phyloP scores from a whole-genome alignment of 805 yeast genomes.

The Suhomyces prunicola region DNA sequence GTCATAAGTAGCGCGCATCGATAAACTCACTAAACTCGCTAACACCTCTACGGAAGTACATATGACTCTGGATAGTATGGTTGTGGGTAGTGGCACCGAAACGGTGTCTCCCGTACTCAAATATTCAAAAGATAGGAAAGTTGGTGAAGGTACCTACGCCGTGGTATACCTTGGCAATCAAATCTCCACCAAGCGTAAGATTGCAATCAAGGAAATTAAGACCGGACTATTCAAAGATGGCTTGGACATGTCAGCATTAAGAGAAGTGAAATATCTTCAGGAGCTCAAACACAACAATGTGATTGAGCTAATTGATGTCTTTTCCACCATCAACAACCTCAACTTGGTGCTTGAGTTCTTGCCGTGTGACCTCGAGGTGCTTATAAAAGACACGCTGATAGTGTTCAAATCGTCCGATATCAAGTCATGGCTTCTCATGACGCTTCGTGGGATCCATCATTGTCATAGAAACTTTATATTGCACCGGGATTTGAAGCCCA shows the following conservation, averaged over 20 bases:
- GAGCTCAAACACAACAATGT: constrained; percentile 75
- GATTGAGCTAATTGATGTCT: constrained; percentile 86
- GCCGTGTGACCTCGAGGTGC: constrained; percentile 87
- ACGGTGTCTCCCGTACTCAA: constrained; percentile 6
- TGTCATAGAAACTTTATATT: constrained; percentile 88
- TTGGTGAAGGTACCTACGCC: constrained; percentile 99
- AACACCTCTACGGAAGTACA: not conserved
- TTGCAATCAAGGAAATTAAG: constrained; percentile 95
- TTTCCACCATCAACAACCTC: constrained; percentile 59
- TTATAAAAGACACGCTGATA: constrained; percentile 74
- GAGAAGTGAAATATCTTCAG: constrained; percentile 86
- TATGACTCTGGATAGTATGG: not conserved
- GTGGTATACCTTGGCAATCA: constrained; percentile 86
- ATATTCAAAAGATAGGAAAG: constrained; percentile 67
- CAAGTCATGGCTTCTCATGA: constrained; percentile 93
- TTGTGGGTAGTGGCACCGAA: not conserved
- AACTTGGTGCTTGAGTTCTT: constrained; percentile 90
- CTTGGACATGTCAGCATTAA: constrained; percentile 93
- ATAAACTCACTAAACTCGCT: not conserved
- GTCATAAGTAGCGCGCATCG: not conserved
- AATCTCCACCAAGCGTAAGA: constrained; percentile 48
- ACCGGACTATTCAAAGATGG: constrained; percentile 95
- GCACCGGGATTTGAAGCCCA: constrained; percentile 93
- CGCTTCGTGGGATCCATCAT: constrained; percentile 90
- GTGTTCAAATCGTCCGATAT: constrained; percentile 83